Percentiles rank a stretch among this genome's conserved stretches.
Conservation (phyloP, 495 filamentous ascomycete species). For the Jackrogersella minutella region DNA sequence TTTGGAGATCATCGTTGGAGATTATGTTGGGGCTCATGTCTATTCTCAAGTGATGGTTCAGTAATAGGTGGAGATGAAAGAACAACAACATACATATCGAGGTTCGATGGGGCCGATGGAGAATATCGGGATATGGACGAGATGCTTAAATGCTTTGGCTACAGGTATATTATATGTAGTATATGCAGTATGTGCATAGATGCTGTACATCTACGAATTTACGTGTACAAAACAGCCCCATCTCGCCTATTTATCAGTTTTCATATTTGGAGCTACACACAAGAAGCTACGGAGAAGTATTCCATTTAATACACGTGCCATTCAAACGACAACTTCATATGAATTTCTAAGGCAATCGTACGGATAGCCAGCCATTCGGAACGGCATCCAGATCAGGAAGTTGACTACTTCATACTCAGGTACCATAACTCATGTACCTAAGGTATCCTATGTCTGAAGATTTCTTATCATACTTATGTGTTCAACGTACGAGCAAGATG, state of each 20-base stretch:
- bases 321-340: neutral
- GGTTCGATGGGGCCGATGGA: slow-evolving; percentile 29
- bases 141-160: slow-evolving; percentile 16
- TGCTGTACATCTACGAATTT: neutral
- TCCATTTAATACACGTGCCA: slow-evolving; percentile 8
- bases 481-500: neutral
- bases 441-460: no score
- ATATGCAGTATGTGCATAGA: neutral
- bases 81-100: slow-evolving; percentile 8
- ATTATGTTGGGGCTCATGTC: slow-evolving; percentile 16
- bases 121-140: slow-evolving; percentile 23
- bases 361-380: slow-evolving; percentile 14
- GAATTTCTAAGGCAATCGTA: slow-evolving; percentile 1
- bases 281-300: slow-evolving; percentile 1
- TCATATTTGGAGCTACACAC: slow-evolving; percentile 2
- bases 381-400: slow-evolving; percentile 26
- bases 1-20: slow-evolving; percentile 13
- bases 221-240: slow-evolving; percentile 13
- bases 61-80: slow-evolving; percentile 25
- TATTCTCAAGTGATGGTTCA: slow-evolving; percentile 1
- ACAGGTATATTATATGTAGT: slow-evolving; percentile 5
- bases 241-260: slow-evolving; percentile 37
- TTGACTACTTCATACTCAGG: no score
- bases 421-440: no score
- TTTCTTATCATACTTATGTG: neutral